Conservation (phyloP, 176 grass and related monocot genomes). For the Hsuehochloa calcarea region DNA sequence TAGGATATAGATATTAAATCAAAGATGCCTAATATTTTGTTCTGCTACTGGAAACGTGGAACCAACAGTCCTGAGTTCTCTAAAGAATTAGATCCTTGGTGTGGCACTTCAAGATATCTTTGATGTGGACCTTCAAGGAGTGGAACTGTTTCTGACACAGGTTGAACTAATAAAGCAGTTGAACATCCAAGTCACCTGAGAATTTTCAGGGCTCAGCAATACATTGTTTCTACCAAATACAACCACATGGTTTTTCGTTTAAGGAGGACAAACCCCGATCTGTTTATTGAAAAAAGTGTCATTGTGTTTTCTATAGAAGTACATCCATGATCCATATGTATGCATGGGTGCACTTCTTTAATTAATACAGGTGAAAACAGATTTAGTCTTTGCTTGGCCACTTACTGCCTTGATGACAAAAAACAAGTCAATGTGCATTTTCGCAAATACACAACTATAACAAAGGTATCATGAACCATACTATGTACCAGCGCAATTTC, state of each 20-base stretch:
- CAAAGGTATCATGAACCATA: background rate
- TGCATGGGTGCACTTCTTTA: background rate
- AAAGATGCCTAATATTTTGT: background rate
- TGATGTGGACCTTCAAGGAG: background rate
- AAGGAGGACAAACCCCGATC: background rate
- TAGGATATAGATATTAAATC: background rate
- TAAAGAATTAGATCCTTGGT: background rate
- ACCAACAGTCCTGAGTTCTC: background rate
- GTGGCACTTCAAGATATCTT: background rate
- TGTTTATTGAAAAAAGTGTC: background rate
- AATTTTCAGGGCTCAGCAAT: background rate
- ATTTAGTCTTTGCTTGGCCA: background rate
- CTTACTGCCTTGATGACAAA: background rate
- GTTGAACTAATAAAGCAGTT: background rate
- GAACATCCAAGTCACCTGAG: background rate
- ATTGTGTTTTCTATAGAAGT: background rate
- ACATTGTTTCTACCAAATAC: background rate
- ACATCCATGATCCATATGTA: background rate
- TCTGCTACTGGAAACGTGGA: background rate
- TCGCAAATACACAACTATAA: background rate
- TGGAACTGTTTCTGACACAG: background rate
- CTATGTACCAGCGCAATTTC: background rate
- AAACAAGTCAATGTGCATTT: background rate
- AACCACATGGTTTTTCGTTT: background rate
- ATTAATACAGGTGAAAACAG: background rate